Evolutionary conservation across 2,329 filamentous ascomycete genomes (phyloP).

Genomic region (Arthrobotrys pseudoclavata): DNA sequence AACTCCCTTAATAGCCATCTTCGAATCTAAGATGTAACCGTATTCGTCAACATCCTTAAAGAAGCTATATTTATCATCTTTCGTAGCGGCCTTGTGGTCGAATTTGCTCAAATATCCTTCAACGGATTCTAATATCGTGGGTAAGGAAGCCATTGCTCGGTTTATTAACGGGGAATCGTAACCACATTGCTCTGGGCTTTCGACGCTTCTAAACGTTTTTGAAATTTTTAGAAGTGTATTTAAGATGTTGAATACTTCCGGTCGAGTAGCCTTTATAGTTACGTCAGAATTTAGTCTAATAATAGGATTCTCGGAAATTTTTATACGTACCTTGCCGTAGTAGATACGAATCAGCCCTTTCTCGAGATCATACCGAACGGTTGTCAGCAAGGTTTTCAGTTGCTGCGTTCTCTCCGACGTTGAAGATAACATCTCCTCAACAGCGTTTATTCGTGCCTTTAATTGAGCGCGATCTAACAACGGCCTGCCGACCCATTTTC

Average conservation of each 20-base stretch:
- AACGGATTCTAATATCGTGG: constrained; percentile 80
- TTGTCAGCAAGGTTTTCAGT: constrained; percentile 78
- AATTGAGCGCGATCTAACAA: constrained; percentile 81
- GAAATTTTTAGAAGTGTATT: constrained; percentile 87
- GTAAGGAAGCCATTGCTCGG: constrained; percentile 80
- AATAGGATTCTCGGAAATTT: neutral
- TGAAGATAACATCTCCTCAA: constrained; percentile 84
- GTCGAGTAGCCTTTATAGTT: constrained; percentile 76
- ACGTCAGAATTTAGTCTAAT: neutral
- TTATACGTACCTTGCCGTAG: constrained; percentile 78
- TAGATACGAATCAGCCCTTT: constrained; percentile 95
- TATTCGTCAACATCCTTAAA: constrained; percentile 81
- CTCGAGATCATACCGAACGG: constrained; percentile 85
- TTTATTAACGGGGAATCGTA: constrained; percentile 80
- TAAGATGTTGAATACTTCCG: constrained; percentile 86
- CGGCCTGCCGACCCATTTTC: constrained; percentile 95
- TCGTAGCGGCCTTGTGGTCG: constrained; percentile 83
- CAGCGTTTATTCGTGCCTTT: constrained; percentile 83
- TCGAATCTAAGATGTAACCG: constrained; percentile 88
- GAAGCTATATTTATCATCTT: constrained; percentile 93
- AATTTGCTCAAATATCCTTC: constrained; percentile 84
- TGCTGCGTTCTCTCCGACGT: constrained; percentile 78
- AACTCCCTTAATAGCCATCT: constrained; percentile 87
- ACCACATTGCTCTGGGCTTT: constrained; percentile 75
- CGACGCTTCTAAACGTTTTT: constrained; percentile 79